Evolutionary conservation across 2,329 filamentous ascomycete genomes (phyloP).

Genomic region (Colletotrichum cordylinicola): DNA sequence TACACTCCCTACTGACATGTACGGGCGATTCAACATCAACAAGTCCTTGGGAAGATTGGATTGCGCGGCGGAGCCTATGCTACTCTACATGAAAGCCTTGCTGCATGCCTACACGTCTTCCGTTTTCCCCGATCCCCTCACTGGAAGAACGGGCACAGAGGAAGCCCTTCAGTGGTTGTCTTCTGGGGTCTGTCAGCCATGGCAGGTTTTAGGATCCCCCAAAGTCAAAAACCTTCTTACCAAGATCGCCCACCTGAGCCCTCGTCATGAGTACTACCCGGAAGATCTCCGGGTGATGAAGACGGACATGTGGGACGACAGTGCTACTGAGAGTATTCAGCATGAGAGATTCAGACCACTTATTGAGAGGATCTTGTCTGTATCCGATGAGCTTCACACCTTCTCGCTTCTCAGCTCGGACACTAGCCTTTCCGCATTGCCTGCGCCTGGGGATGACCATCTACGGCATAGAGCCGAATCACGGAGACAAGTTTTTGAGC

Average conservation of each 20-base stretch:
- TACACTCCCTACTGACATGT: constrained; percentile 39
- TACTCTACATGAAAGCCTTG: constrained; percentile 62
- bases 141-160: constrained; percentile 64
- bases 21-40: constrained; percentile 60
- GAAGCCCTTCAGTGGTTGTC: constrained; percentile 58
- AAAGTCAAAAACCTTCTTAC: not conserved
- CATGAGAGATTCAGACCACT: constrained; percentile 40
- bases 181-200: constrained; percentile 57
- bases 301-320: constrained; percentile 35
- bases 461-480: constrained; percentile 25
- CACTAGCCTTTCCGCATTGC: constrained; percentile 5
- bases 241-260: constrained; percentile 32
- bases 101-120: constrained; percentile 68
- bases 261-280: constrained; percentile 42
- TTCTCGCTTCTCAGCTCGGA: constrained; percentile 21
- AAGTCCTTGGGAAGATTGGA: constrained; percentile 58
- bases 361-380: constrained; percentile 30
- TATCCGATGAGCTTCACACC: constrained; percentile 32
- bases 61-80: constrained; percentile 59
- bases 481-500: constrained; percentile 9
- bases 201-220: constrained; percentile 36
- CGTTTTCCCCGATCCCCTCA: constrained; percentile 61
- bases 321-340: constrained; percentile 39
- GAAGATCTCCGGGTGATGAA: constrained; percentile 36
- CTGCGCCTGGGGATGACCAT: constrained; percentile 22